Percentiles rank a stretch among this genome's conserved stretches.
Conservation (phyloP, 345 rosid species). For the Salix brachista region DNA sequence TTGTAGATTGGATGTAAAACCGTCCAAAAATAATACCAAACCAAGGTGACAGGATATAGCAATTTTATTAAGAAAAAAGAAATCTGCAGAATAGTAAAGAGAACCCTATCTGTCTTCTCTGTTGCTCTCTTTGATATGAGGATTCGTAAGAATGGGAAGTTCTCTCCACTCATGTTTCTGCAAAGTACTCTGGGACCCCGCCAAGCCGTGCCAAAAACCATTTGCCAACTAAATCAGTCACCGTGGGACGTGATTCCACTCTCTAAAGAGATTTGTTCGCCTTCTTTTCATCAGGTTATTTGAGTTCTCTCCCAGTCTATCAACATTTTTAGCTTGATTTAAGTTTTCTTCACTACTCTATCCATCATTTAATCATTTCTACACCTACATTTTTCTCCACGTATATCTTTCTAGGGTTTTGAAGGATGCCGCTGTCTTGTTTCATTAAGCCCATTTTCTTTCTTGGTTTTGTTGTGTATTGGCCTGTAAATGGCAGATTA, state of each 20-base stretch:
- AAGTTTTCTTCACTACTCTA: background rate
- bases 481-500: too few relatives aligned
- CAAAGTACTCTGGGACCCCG: background rate
- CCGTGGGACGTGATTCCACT: constrained; percentile 14
- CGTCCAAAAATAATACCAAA: too few relatives aligned
- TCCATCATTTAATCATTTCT: too few relatives aligned
- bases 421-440: too few relatives aligned
- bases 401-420: too few relatives aligned
- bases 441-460: too few relatives aligned
- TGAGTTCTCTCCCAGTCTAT: background rate
- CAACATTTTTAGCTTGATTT: background rate
- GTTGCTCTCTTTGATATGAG: background rate
- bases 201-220: background rate
- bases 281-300: background rate
- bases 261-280: background rate
- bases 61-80: too few relatives aligned
- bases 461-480: too few relatives aligned
- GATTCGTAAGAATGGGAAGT: constrained; percentile 7
- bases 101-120: background rate
- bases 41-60: too few relatives aligned
- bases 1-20: too few relatives aligned
- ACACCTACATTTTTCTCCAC: too few relatives aligned
- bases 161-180: background rate
- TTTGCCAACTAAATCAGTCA: constrained; percentile 14
- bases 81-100: too few relatives aligned